Evolutionary conservation across 2,329 filamentous ascomycete genomes (phyloP).

Genomic region (Penicillium expansum): DNA sequence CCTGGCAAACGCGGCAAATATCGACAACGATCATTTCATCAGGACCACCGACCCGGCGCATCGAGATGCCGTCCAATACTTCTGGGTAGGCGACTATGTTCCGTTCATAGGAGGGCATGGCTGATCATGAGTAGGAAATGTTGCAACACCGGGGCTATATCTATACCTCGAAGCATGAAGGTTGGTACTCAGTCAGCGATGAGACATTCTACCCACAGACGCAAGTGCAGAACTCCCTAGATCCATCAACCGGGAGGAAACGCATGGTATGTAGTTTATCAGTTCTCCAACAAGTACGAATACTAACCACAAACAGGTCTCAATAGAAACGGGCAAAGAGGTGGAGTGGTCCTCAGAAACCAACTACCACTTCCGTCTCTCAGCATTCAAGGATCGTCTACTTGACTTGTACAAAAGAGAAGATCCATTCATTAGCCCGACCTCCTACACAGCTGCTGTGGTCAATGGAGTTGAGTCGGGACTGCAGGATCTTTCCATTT

Average conservation of each 20-base stretch:
- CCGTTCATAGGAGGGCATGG: neutral
- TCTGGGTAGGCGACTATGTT: conserved; percentile 61
- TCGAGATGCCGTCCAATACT: conserved; percentile 78
- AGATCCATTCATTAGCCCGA: conserved; percentile 72
- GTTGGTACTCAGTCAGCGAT: conserved; percentile 96
- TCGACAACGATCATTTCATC: conserved; percentile 83
- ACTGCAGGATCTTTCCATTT: conserved; percentile 84
- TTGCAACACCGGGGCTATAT: conserved; percentile 73
- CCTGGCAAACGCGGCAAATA: conserved; percentile 66
- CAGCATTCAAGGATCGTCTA: conserved; percentile 73
- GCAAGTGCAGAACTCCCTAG: conserved; percentile 68
- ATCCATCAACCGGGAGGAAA: conserved; percentile 77
- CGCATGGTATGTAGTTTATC: conserved; percentile 58
- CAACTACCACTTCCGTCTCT: conserved; percentile 94
- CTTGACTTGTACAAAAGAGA: conserved; percentile 77
- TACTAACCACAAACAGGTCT: conserved; percentile 48
- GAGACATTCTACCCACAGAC: conserved; percentile 90
- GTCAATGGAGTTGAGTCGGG: conserved; percentile 72
- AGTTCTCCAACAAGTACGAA: neutral
- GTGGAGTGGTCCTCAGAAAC: conserved; percentile 92
- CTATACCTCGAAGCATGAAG: conserved; percentile 81
- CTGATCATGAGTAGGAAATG: conserved; percentile 51
- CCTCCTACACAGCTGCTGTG: conserved; percentile 71
- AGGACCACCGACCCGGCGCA: conserved; percentile 85
- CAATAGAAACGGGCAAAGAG: conserved; percentile 81